Percentiles rank a stretch among this genome's conserved stretches.
Evolutionary conservation across 108 stramenopile species (phyloP).

Genomic region (Pseudonitzschia delicatissima): DNA sequence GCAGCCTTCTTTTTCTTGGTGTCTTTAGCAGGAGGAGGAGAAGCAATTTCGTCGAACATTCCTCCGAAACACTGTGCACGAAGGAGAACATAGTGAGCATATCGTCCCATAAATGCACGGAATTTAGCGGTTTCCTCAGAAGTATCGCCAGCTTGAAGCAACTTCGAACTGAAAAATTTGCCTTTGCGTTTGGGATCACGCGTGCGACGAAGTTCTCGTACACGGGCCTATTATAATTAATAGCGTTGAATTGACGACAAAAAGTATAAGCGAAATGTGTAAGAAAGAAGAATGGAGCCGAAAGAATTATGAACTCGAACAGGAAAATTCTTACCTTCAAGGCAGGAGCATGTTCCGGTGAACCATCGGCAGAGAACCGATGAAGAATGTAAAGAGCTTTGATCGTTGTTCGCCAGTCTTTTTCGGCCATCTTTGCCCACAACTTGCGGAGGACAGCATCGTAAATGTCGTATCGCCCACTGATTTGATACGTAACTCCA

Average conservation of each 20-base stretch:
- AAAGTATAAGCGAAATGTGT: neutral
- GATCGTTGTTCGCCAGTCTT: conserved; percentile 80
- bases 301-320: neutral
- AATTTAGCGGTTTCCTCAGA: conserved; percentile 62
- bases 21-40: conserved; percentile 22
- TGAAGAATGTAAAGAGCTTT: conserved; percentile 89
- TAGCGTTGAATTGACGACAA: neutral
- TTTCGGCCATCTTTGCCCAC: conserved; percentile 92
- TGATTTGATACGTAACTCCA: conserved; percentile 90
- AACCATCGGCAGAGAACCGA: conserved; percentile 82
- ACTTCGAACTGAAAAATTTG: conserved; percentile 85
- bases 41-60: conserved; percentile 80
- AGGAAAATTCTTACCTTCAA: conserved; percentile 48
- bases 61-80: conserved; percentile 89
- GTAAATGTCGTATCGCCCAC: conserved; percentile 84
- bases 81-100: conserved; percentile 87
- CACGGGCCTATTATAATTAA: conserved; percentile 40
- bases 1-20: conserved; percentile 34
- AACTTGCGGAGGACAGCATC: conserved; percentile 87
- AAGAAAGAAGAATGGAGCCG: conserved; percentile 1
- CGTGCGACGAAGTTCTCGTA: conserved; percentile 84
- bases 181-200: conserved; percentile 84
- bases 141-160: conserved; percentile 63
- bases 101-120: conserved; percentile 80
- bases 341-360: conserved; percentile 80